phyloP scores from a whole-genome alignment of 164 flowering plant species.

The Euptelea pleiosperma region DNA sequence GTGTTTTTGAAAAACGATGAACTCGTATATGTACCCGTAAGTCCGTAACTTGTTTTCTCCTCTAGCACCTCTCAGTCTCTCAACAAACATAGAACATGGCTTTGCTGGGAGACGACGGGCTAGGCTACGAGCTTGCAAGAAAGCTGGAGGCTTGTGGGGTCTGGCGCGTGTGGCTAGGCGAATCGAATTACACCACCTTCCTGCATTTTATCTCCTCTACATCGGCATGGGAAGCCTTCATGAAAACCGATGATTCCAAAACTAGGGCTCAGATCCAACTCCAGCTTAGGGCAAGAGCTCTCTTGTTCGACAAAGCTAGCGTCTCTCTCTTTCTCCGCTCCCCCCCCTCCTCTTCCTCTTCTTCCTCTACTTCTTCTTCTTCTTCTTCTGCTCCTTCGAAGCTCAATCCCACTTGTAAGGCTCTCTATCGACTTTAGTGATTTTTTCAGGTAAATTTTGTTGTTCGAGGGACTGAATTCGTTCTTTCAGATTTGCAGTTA shows the following conservation, averaged over 20 bases:
- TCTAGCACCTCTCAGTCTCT: too few relatives aligned
- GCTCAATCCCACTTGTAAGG: slow-evolving; percentile 70
- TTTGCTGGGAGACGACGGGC: slow-evolving; percentile 80
- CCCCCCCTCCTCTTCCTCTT: slow-evolving; percentile 17
- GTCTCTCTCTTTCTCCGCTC: slow-evolving; percentile 65
- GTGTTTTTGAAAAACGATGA: too few relatives aligned
- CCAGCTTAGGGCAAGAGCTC: slow-evolving; percentile 86
- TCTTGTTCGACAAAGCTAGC: slow-evolving; percentile 82
- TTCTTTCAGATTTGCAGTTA: slow-evolving; percentile 76
- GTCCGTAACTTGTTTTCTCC: too few relatives aligned
- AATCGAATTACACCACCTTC: slow-evolving; percentile 56
- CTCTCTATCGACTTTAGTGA: not conserved
- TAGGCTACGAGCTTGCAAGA: slow-evolving; percentile 88
- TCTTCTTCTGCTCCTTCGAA: slow-evolving; percentile 35
- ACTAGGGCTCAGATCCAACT: slow-evolving; percentile 68
- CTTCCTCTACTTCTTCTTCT: slow-evolving; percentile 28
- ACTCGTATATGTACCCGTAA: too few relatives aligned
- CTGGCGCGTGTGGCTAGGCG: slow-evolving; percentile 96
- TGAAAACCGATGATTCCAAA: slow-evolving; percentile 49
- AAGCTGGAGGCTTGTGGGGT: slow-evolving; percentile 67
- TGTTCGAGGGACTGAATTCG: not conserved
- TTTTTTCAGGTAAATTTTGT: slow-evolving; percentile 1
- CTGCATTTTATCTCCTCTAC: slow-evolving; percentile 49
- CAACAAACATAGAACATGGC: slow-evolving; percentile 34
- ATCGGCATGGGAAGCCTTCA: slow-evolving; percentile 75